A percentile compares a stretch with the other conserved stretches of the same genome.
phyloP scores from a whole-genome alignment of 2,329 filamentous ascomycete genomes.

The Fusarium pilosicola region DNA sequence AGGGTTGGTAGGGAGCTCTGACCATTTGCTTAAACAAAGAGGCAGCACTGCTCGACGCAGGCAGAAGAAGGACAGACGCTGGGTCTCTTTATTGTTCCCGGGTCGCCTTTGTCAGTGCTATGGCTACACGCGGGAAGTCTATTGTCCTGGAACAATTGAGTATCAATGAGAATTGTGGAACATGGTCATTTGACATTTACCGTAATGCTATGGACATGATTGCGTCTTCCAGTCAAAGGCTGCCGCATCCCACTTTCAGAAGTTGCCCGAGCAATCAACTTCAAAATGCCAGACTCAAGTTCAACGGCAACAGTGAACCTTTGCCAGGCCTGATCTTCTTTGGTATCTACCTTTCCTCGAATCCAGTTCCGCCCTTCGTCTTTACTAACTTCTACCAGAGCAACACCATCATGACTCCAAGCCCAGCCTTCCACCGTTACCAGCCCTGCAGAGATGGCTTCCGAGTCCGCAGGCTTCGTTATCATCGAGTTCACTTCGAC shows the following conservation, averaged over 20 bases:
- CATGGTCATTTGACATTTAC: conserved; percentile 48
- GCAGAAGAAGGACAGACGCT: conserved; percentile 24
- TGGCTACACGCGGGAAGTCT: background rate
- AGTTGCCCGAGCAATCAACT: background rate
- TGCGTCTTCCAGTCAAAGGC: background rate
- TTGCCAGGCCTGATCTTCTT: background rate
- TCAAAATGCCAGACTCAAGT: background rate
- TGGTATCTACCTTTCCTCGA: background rate
- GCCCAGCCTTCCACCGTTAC: background rate
- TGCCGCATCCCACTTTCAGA: background rate
- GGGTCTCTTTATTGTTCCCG: background rate
- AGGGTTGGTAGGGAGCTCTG: background rate
- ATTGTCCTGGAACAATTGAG: too few relatives aligned
- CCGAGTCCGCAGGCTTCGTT: background rate
- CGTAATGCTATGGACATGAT: background rate
- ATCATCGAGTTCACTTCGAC: conserved; percentile 26
- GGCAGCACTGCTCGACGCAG: background rate
- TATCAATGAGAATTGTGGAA: conserved; percentile 49
- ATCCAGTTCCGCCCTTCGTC: background rate
- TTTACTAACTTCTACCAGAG: background rate
- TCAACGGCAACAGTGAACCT: background rate
- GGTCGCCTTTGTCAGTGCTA: background rate
- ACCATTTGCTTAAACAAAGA: background rate
- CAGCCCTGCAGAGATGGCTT: background rate
- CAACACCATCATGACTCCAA: background rate